A percentile compares a stretch with the other conserved stretches of the same genome.
Evolutionary conservation across 345 rosid genomes (phyloP).

Genomic region (Gynandropsis gynandra): DNA sequence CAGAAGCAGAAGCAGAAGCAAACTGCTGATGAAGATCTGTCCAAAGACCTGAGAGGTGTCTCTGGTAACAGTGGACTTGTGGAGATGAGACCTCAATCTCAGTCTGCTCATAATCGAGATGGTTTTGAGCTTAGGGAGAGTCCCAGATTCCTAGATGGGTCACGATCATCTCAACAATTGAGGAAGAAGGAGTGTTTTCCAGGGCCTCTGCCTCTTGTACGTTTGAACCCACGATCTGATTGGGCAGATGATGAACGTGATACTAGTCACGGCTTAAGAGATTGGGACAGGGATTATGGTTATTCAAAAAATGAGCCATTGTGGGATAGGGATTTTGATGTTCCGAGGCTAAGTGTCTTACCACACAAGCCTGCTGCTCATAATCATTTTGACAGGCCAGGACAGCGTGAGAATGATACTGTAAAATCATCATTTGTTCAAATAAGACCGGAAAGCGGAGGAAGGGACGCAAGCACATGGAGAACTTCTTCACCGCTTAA

Average conservation of each 20-base stretch:
- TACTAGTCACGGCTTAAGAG: conserved; percentile 59
- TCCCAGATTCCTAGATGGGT: conserved; percentile 29
- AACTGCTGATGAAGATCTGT: conserved; percentile 31
- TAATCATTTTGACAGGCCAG: conserved; percentile 44
- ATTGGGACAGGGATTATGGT: conserved; percentile 55
- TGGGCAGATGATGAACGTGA: conserved; percentile 99
- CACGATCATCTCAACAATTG: conserved; percentile 37
- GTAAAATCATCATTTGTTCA: conserved; percentile 53
- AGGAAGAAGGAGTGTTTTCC: conserved; percentile 53
- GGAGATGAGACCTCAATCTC: conserved; percentile 59
- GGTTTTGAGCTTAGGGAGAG: conserved; percentile 35
- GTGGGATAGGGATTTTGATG: conserved; percentile 73
- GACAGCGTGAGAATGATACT: conserved; percentile 57
- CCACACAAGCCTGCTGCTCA: conserved; percentile 56
- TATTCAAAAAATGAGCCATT: conserved; percentile 52
- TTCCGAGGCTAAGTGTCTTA: conserved; percentile 49
- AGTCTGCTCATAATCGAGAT: conserved; percentile 32
- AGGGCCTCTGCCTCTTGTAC: conserved; percentile 71
- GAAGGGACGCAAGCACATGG: conserved; percentile 67
- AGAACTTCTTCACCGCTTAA: conserved; percentile 49
- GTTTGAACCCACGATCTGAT: conserved; percentile 81
- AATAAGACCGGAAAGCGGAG: conserved; percentile 51
- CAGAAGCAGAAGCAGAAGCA: conserved; percentile 73
- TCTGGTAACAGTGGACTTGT: conserved; percentile 36
- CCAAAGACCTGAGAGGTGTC: conserved; percentile 36